Evolutionary conservation across 805 yeast species (phyloP).

Genomic region (Lachancea nothofagi): DNA sequence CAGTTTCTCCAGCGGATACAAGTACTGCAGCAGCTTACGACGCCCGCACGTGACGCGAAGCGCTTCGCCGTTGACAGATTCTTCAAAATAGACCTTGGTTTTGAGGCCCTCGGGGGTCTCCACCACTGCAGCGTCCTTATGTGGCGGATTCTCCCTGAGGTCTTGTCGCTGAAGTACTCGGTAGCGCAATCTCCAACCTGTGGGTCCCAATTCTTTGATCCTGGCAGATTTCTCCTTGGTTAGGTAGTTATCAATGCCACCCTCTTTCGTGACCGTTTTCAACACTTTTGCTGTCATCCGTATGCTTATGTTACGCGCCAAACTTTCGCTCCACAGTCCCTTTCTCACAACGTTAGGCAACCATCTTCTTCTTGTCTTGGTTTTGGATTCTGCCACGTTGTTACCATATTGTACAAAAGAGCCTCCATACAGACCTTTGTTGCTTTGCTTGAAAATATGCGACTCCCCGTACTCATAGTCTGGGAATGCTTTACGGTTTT

Average conservation of each 20-base stretch:
- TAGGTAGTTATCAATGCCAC: constrained; percentile 88
- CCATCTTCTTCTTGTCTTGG: constrained; percentile 73
- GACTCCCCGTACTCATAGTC: constrained; percentile 78
- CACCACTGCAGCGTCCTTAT: constrained; percentile 34
- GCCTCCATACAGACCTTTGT: constrained; percentile 89
- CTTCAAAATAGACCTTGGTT: constrained; percentile 46
- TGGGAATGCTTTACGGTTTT: constrained; percentile 44
- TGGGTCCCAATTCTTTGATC: constrained; percentile 84
- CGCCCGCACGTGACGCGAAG: constrained; percentile 55
- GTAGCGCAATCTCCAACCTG: constrained; percentile 87
- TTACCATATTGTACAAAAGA: constrained; percentile 72
- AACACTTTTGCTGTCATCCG: constrained; percentile 75
- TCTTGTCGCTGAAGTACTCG: constrained; percentile 49
- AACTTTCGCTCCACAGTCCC: constrained; percentile 77
- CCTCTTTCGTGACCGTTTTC: constrained; percentile 84
- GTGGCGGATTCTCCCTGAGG: constrained; percentile 36
- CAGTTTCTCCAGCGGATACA: constrained; percentile 47
- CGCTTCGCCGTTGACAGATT: constrained; percentile 38
- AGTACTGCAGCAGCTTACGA: constrained; percentile 50
- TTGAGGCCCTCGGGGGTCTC: constrained; percentile 29
- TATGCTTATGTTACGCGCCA: constrained; percentile 50
- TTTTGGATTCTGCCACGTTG: constrained; percentile 66
- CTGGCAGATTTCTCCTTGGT: constrained; percentile 84
- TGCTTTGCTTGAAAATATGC: constrained; percentile 70
- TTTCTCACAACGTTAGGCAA: constrained; percentile 74